A percentile compares a stretch with the other conserved stretches of the same genome.
phyloP scores from a whole-genome alignment of 495 filamentous ascomycete genomes.

The Penicillium lividum region DNA sequence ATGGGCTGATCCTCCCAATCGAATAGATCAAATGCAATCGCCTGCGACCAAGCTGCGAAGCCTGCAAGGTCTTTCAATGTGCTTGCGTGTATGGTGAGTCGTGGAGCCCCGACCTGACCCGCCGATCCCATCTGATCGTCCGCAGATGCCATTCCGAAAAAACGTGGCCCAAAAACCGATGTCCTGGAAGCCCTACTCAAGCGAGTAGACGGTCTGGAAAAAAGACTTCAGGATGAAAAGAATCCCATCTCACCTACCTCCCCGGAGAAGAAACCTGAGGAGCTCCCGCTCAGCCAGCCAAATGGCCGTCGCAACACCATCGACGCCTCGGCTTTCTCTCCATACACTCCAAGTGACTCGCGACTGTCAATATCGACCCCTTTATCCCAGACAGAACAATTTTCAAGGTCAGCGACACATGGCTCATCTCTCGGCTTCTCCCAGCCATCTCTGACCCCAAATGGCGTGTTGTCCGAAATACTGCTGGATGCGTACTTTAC shows the following conservation, averaged over 20 bases:
- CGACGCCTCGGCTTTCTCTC: constrained; percentile 19
- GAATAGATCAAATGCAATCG: constrained; percentile 86
- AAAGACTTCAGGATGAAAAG: constrained; percentile 68
- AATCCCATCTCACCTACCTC: constrained; percentile 52
- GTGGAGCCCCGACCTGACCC: background rate
- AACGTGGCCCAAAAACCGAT: constrained; percentile 85
- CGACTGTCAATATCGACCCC: constrained; percentile 13
- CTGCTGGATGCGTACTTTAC: constrained; percentile 76
- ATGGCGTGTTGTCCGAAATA: constrained; percentile 51
- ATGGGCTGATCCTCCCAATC: background rate
- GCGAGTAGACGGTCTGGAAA: constrained; percentile 80
- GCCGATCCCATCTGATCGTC: constrained; percentile 15
- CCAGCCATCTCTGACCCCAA: constrained; percentile 32
- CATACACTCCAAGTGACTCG: constrained; percentile 16
- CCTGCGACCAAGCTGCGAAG: constrained; percentile 78
- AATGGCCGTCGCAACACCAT: constrained; percentile 26
- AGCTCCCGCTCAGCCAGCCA: constrained; percentile 15
- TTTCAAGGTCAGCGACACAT: constrained; percentile 13
- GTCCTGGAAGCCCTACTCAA: constrained; percentile 82
- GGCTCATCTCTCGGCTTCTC: constrained; percentile 9
- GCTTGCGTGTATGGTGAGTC: constrained; percentile 82
- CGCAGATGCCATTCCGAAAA: constrained; percentile 82
- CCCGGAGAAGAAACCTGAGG: constrained; percentile 22
- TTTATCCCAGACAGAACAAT: constrained; percentile 16
- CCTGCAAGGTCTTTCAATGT: constrained; percentile 84